phyloP scores from a whole-genome alignment of 2,329 filamentous ascomycete genomes.

The Colletotrichum sp. region DNA sequence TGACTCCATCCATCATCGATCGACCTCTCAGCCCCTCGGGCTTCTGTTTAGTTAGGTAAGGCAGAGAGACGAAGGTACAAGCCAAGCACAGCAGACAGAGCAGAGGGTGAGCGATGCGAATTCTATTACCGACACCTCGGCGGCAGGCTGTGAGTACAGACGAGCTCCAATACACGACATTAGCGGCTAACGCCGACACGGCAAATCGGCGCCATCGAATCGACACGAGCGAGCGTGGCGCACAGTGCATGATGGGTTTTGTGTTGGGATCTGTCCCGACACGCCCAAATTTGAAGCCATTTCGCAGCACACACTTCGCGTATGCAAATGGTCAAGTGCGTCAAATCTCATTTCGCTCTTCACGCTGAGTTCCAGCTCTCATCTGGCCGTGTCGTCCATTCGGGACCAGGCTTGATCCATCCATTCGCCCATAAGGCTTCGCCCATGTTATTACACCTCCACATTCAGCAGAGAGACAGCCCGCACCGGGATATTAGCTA shows the following conservation, averaged over 20 bases:
- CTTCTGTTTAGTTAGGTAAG: background rate
- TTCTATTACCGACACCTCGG: background rate
- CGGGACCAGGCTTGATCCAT: background rate
- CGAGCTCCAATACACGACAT: background rate
- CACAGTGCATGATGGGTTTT: background rate
- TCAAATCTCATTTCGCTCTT: constrained; percentile 7
- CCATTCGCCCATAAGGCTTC: background rate
- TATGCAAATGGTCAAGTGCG: background rate
- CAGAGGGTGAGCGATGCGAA: background rate
- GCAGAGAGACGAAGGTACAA: background rate
- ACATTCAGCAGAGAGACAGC: background rate
- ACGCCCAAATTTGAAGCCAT: background rate
- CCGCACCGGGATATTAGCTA: background rate
- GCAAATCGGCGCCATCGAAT: background rate
- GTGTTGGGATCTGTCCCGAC: background rate
- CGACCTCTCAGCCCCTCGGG: background rate
- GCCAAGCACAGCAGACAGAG: background rate
- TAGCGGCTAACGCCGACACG: background rate
- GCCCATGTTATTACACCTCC: constrained; percentile 5
- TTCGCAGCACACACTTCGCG: background rate
- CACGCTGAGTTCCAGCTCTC: background rate
- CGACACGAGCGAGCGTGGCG: background rate
- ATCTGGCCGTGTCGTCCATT: background rate
- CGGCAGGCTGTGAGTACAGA: background rate
- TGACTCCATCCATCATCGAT: background rate